These are phyloP conservation scores for Selaginella tamariscina DNA, from an alignment of 75 land plant species.

Conservation along the genomic window DNA sequence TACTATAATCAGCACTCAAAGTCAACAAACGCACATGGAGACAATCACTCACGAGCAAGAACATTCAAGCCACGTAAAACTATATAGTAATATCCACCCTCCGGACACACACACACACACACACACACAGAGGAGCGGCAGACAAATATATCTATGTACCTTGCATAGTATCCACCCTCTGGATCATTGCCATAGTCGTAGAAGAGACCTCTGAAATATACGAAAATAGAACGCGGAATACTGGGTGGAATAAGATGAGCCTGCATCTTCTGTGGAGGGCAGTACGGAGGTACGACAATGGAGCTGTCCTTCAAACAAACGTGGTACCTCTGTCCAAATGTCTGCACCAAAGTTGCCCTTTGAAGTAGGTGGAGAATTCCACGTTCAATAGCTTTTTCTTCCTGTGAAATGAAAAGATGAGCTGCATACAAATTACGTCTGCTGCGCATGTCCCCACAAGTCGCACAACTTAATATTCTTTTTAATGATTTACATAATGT, in stretches of 20 bases:
- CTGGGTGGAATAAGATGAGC: slow-evolving; percentile 60
- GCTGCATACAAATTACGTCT: too few species aligned
- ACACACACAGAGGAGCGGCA: too few species aligned
- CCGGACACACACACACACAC: too few species aligned
- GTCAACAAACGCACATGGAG: too few species aligned
- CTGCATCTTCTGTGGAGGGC: slow-evolving; percentile 80
- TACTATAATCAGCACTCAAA: too few species aligned
- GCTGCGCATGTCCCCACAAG: too few species aligned
- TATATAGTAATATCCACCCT: too few species aligned
- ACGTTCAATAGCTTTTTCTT: slow-evolving; percentile 71
- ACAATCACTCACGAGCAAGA: too few species aligned
- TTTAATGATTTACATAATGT: too few species aligned
- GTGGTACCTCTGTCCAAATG: slow-evolving; percentile 77
- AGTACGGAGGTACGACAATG: slow-evolving; percentile 74
- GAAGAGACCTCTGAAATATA: slow-evolving; percentile 70
- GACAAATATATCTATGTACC: too few species aligned
- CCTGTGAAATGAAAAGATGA: slow-evolving; percentile 48
- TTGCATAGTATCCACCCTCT: slow-evolving; percentile 85
- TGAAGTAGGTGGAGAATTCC: slow-evolving; percentile 63
- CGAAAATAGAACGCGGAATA: slow-evolving; percentile 78
- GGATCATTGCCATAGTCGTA: slow-evolving; percentile 88
- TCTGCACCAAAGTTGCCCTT: slow-evolving; percentile 77
- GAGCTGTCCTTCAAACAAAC: slow-evolving; percentile 79
- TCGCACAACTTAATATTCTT: too few species aligned
- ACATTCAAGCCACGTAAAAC: too few species aligned